These are phyloP conservation scores for Phytopythium ostracodes DNA, from an alignment of 352 stramenopile genomes.

Conservation along the genomic window DNA sequence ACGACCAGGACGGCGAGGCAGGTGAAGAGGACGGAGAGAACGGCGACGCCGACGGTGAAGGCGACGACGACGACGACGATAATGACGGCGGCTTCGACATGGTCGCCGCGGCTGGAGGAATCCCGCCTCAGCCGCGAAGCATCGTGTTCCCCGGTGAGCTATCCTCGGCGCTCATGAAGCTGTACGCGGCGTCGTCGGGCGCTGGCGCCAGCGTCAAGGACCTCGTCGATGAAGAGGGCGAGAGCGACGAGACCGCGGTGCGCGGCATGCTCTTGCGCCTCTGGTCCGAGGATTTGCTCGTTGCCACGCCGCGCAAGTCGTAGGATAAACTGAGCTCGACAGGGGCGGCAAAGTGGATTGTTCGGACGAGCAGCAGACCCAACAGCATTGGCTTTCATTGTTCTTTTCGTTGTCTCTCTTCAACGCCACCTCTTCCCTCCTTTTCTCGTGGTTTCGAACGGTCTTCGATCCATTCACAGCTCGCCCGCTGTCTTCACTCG, in stretches of 20 bases:
- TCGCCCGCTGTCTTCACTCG: conserved; percentile 2
- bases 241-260: conserved; percentile 53
- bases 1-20: conserved; percentile 19
- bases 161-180: conserved; percentile 56
- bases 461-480: not conserved
- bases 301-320: conserved; percentile 20
- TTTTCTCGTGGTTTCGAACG: not conserved
- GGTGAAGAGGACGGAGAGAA: conserved; percentile 22
- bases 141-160: conserved; percentile 66
- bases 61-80: conserved; percentile 22
- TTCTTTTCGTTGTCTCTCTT: not conserved
- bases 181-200: conserved; percentile 46
- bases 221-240: conserved; percentile 27
- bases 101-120: conserved; percentile 25
- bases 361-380: not conserved
- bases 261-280: conserved; percentile 80
- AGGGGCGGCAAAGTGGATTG: conserved; percentile 4
- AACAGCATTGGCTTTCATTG: conserved; percentile 1
- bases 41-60: conserved; percentile 16
- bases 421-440: conserved; percentile 13
- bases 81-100: conserved; percentile 28
- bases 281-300: conserved; percentile 68
- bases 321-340: not conserved
- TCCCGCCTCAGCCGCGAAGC: conserved; percentile 42
- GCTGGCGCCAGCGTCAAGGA: conserved; percentile 30